Conservation (phyloP, 495 filamentous ascomycete species). For the Penicillium pulvis region DNA sequence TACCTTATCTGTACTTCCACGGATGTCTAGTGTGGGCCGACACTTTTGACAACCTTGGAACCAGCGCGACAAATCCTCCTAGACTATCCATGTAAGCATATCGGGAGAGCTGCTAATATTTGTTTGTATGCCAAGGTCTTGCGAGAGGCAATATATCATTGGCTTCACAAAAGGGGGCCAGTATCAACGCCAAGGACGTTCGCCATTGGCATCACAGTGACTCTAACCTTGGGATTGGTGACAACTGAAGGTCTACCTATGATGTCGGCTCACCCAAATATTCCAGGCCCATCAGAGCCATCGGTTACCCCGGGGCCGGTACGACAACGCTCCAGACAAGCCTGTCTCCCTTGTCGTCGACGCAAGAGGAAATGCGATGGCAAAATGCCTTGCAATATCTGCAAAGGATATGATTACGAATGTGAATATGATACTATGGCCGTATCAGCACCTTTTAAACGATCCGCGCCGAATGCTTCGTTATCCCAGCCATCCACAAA, state of each 20-base stretch:
- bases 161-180: background rate
- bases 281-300: background rate
- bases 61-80: background rate
- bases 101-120: background rate
- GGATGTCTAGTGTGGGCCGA: no score
- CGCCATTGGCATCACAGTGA: background rate
- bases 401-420: conserved; percentile 43
- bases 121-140: background rate
- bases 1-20: no score
- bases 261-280: background rate
- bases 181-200: background rate
- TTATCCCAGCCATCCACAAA: conserved; percentile 4
- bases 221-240: background rate
- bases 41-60: no score
- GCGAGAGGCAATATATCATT: background rate
- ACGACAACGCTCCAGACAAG: conserved; percentile 34
- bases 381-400: conserved; percentile 40
- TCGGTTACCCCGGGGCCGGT: conserved; percentile 8
- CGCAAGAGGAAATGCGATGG: conserved; percentile 49
- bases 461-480: background rate
- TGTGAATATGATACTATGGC: conserved; percentile 33
- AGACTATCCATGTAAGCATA: background rate
- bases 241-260: background rate
- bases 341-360: conserved; percentile 44
- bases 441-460: conserved; percentile 12